Evolutionary conservation across 768 basidiomycete genomes (phyloP), one percentile per base, ranked within the genome.

Genomic region (Lactarius akahatsu): DNA sequence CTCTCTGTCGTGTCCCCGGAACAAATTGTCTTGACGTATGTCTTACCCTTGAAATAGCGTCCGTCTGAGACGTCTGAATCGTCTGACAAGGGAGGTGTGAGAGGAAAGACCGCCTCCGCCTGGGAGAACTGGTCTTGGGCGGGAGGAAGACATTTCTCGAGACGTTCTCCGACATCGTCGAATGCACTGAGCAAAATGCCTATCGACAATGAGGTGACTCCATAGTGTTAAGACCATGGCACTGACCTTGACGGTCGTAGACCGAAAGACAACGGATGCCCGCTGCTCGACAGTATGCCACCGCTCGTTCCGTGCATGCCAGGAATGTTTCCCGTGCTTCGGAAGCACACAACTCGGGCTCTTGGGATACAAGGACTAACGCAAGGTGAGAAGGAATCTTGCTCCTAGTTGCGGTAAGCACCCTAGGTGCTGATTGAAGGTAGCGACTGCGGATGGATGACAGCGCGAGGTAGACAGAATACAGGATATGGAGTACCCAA

Each of bases 1-100:
- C 32, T 65, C n/a, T 62, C 61, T 28, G 32, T 15, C 28, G 20
- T 36, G 30, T 58, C 57, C 1, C 58, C 68, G 15, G 55, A 30
- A 23, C 41, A 47, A 30, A 64, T 50, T 18, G 70, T 69, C 30
- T 30, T 62, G 32, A 66, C 36, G 45, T 38, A 60, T 18, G 57
- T 36, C 23, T 55, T 63, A 1, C 55, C 62, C 32, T 69, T 57
- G 47, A 58, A 61, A 23, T 36, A 15, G 58, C 40, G 26, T 30
- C 36, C 61, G 4, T 61, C 40, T 11, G 61, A 47, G 6, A 38
- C 90, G 30, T 83, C 84, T 30, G 88, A 85, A 71, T 81, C 82
- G 73, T 91, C 90, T 9, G 91, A 92, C 20, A 83, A 78, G 3
- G 91, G 91, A n/a, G 91, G 91, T 0, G 91, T 92, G 54, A 85